Percentiles rank a stretch among this genome's conserved stretches.
phyloP scores from a whole-genome alignment of 164 flowering plant species.

The Piper longum region DNA sequence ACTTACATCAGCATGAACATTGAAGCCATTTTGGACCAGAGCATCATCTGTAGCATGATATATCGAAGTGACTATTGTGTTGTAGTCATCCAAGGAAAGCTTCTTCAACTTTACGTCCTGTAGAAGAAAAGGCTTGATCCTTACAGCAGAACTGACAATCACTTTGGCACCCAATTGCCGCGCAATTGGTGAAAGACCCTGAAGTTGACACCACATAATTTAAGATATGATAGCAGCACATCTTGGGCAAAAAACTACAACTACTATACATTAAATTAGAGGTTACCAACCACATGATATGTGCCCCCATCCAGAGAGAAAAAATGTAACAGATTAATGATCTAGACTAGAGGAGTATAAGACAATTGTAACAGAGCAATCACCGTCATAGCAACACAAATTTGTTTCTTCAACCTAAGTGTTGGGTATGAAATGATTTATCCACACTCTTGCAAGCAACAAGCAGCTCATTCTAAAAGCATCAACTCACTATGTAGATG shows the following conservation, averaged over 20 bases:
- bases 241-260: too few species aligned
- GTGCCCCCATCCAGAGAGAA: too few species aligned
- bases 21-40: slow-evolving; percentile 20
- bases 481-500: neutral
- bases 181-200: slow-evolving; percentile 55
- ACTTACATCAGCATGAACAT: slow-evolving; percentile 15
- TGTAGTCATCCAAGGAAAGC: slow-evolving; percentile 36
- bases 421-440: neutral
- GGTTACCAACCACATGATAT: too few species aligned
- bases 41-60: slow-evolving; percentile 30
- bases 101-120: slow-evolving; percentile 37
- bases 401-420: neutral
- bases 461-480: neutral
- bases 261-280: too few species aligned
- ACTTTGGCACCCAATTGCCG: slow-evolving; percentile 58
- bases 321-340: too few species aligned
- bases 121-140: slow-evolving; percentile 46
- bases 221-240: too few species aligned
- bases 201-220: slow-evolving; percentile 4
- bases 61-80: slow-evolving; percentile 42
- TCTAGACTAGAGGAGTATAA: too few species aligned
- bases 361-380: too few species aligned
- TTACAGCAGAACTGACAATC: slow-evolving; percentile 39
- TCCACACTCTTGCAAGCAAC: neutral
- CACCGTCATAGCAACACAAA: too few species aligned